A percentile compares a stretch with the other conserved stretches of the same genome.
These are phyloP conservation scores for Stephania cephalantha DNA, from an alignment of 164 flowering plant genomes.

Conservation along the genomic window DNA sequence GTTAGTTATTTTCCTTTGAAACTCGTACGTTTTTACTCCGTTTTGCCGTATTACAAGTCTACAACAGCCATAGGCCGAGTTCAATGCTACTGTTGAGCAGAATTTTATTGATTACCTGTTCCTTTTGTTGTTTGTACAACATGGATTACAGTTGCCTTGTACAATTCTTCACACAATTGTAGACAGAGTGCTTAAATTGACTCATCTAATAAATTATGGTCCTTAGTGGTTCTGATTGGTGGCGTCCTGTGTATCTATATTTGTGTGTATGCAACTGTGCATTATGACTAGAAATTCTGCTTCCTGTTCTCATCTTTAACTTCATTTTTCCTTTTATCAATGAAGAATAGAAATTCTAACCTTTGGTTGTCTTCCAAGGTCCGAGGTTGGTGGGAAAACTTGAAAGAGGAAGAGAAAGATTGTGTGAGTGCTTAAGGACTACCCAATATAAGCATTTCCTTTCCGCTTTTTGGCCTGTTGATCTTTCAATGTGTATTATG, in stretches of 20 bases:
- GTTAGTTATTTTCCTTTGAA: too few species aligned
- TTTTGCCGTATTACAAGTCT: too few species aligned
- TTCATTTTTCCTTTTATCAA: neutral
- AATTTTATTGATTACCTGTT: too few species aligned
- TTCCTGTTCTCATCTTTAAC: neutral
- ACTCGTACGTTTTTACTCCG: too few species aligned
- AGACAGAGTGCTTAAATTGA: neutral
- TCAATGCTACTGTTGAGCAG: too few species aligned
- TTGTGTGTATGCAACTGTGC: neutral
- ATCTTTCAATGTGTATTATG: neutral
- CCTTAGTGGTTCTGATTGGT: neutral
- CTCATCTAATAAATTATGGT: neutral
- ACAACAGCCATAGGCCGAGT: too few species aligned
- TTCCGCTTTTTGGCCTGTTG: neutral
- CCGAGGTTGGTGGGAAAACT: slow-evolving; percentile 84
- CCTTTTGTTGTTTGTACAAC: neutral
- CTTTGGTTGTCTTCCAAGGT: slow-evolving; percentile 31
- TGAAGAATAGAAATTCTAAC: neutral
- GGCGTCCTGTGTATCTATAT: neutral
- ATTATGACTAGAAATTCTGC: neutral
- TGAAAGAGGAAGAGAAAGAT: slow-evolving; percentile 59
- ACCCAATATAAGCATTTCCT: neutral
- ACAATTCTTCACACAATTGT: neutral
- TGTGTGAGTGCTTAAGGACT: slow-evolving; percentile 37
- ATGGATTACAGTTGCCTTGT: neutral